Conservation (phyloP, 371 early-diverging fungal species). For the Fennellomyces sp. region DNA sequence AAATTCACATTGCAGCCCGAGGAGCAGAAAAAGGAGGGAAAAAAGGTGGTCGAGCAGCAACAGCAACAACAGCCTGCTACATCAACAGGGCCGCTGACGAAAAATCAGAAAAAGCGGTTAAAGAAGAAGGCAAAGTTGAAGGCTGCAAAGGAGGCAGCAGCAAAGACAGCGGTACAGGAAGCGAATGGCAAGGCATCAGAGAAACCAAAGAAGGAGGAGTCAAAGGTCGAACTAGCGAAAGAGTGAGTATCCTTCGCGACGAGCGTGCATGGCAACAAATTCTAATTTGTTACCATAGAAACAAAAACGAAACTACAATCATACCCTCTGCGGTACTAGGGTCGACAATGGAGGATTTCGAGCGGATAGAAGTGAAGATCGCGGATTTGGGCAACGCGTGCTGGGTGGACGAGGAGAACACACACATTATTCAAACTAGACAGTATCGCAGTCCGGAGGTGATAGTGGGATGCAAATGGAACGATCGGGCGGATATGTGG, state of each 20-base stretch:
- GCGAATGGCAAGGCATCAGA: constrained; percentile 2
- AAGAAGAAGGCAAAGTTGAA: constrained; percentile 36
- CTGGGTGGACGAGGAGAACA: constrained; percentile 92
- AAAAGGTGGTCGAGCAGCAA: background rate
- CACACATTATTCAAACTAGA: constrained; percentile 96
- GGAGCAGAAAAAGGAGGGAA: background rate
- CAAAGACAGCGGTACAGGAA: background rate
- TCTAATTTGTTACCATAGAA: constrained; percentile 12
- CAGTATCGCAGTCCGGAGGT: constrained; percentile 99
- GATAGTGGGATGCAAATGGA: constrained; percentile 93
- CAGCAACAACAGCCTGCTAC: constrained; percentile 1
- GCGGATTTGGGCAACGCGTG: constrained; percentile 98
- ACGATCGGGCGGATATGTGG: constrained; percentile 93
- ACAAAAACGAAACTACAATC: constrained; percentile 19
- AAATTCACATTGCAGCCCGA: background rate
- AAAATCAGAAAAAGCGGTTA: constrained; percentile 39
- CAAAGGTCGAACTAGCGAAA: background rate
- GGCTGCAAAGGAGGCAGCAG: constrained; percentile 18
- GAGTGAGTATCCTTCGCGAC: too few relatives aligned
- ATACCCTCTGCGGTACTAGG: constrained; percentile 27
- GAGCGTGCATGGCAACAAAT: background rate
- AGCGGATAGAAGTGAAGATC: constrained; percentile 83
- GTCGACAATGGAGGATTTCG: constrained; percentile 23
- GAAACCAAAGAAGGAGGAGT: constrained; percentile 5
- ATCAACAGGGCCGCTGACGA: constrained; percentile 24